phyloP scores from a whole-genome alignment of 2,329 filamentous ascomycete species.

The Neospermospora avenae region DNA sequence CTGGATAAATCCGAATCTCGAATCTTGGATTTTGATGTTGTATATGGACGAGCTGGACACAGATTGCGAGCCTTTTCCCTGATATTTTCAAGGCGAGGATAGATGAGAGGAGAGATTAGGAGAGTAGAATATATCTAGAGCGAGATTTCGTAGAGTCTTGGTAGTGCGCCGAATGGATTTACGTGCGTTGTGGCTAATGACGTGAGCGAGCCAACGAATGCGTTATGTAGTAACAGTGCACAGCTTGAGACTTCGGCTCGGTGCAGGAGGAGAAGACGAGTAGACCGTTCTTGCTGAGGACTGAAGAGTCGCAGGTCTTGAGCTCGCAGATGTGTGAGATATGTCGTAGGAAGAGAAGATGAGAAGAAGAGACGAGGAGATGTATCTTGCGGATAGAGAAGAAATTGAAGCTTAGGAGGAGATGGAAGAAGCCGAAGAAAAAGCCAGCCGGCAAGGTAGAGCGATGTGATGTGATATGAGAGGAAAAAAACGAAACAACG shows the following conservation, averaged over 20 bases:
- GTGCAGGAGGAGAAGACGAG: constrained; percentile 3
- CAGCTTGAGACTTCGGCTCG: constrained; percentile 8
- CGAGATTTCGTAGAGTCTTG: not conserved
- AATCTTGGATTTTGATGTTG: not conserved
- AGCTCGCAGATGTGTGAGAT: not conserved
- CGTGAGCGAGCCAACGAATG: constrained; percentile 8
- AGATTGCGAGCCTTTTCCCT: not conserved
- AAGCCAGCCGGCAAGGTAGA: not conserved
- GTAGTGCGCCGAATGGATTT: not conserved
- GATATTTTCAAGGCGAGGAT: not conserved
- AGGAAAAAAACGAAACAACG: not conserved
- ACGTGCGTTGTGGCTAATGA: constrained; percentile 13
- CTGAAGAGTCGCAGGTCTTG: not conserved
- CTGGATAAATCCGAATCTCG: not conserved
- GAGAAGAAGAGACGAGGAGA: not conserved
- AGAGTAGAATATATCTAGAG: too few species aligned
- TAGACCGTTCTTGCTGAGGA: not conserved
- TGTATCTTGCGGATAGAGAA: not conserved
- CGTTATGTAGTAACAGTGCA: constrained; percentile 25
- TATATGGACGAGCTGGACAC: not conserved
- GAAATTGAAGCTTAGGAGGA: not conserved
- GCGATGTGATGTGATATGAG: constrained; percentile 6
- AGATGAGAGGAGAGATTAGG: not conserved
- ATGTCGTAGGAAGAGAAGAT: not conserved
- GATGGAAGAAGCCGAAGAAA: not conserved